These are phyloP conservation scores for Fusarium longipes DNA, from an alignment of 2,329 filamentous ascomycete genomes.

Conservation along the genomic window DNA sequence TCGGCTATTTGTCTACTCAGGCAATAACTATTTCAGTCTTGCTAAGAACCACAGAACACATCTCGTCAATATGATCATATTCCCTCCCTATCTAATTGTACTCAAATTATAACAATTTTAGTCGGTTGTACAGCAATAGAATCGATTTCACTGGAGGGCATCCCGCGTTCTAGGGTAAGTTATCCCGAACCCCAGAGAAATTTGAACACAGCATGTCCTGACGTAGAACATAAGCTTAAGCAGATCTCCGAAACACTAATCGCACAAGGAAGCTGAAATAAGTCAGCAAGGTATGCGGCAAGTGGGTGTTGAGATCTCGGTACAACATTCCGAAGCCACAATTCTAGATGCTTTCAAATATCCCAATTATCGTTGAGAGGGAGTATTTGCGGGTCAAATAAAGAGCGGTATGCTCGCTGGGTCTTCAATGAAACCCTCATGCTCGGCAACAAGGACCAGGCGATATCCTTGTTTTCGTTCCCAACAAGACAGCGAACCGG, in stretches of 20 bases:
- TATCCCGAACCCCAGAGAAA: not conserved
- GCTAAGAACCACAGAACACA: not conserved
- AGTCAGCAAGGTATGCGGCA: constrained; percentile 20
- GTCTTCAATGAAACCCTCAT: constrained; percentile 7
- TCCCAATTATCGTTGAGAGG: constrained; percentile 19
- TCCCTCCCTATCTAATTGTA: not conserved
- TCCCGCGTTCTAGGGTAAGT: constrained; percentile 22
- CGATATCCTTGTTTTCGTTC: constrained; percentile 16
- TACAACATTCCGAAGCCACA: constrained; percentile 25
- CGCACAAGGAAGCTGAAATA: constrained; percentile 32
- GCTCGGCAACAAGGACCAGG: not conserved
- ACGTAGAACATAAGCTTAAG: constrained; percentile 24
- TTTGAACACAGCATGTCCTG: not conserved
- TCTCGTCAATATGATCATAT: too few relatives aligned
- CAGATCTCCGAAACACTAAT: constrained; percentile 17
- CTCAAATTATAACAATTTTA: not conserved
- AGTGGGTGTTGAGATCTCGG: constrained; percentile 27
- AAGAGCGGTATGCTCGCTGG: constrained; percentile 27
- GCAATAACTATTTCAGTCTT: too few relatives aligned
- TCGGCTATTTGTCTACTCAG: not conserved
- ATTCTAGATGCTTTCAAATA: constrained; percentile 21
- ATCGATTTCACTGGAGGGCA: not conserved
- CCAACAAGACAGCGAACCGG: constrained; percentile 12
- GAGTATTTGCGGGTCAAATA: constrained; percentile 25
- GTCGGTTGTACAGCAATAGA: not conserved